phyloP scores from a whole-genome alignment of 2,329 filamentous ascomycete genomes.

The Stachybotrys chartarum region DNA sequence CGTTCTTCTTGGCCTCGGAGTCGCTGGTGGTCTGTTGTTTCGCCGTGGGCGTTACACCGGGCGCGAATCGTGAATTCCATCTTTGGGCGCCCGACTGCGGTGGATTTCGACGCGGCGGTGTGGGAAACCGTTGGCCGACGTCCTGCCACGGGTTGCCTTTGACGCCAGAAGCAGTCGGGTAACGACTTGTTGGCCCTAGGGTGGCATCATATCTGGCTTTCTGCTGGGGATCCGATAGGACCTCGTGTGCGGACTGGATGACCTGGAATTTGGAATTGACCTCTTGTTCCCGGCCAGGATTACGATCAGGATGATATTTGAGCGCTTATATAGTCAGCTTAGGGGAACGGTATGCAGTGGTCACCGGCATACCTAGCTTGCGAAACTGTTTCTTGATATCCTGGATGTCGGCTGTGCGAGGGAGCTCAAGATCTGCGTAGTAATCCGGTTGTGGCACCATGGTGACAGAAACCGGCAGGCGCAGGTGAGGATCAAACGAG shows the following conservation, averaged over 20 bases:
- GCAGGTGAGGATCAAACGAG: not conserved
- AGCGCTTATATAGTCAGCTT: slow-evolving; percentile 25
- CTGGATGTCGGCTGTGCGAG: slow-evolving; percentile 57
- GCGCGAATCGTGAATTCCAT: slow-evolving; percentile 35
- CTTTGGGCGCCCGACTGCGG: slow-evolving; percentile 34
- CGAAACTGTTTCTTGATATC: slow-evolving; percentile 84
- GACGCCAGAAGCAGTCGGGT: slow-evolving; percentile 45
- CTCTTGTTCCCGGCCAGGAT: slow-evolving; percentile 73
- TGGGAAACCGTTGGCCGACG: slow-evolving; percentile 39
- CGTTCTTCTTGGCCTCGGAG: slow-evolving; percentile 30
- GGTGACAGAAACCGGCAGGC: slow-evolving; percentile 4
- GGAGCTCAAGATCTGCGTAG: slow-evolving; percentile 75
- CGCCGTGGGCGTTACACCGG: slow-evolving; percentile 33
- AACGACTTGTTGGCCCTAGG: slow-evolving; percentile 28
- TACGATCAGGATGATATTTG: slow-evolving; percentile 83
- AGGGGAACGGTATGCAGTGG: not conserved
- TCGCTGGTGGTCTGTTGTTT: slow-evolving; percentile 27
- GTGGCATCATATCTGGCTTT: slow-evolving; percentile 48
- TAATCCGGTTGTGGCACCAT: slow-evolving; percentile 58
- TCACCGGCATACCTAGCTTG: slow-evolving; percentile 57
- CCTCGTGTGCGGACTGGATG: slow-evolving; percentile 80
- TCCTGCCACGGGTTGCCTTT: slow-evolving; percentile 51
- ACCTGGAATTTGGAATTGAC: slow-evolving; percentile 77
- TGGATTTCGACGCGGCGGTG: slow-evolving; percentile 37
- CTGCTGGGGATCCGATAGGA: slow-evolving; percentile 46